A percentile compares a stretch with the other conserved stretches of the same genome.
phyloP scores from a whole-genome alignment of 768 basidiomycete genomes.

The Leccinum arenicola region DNA sequence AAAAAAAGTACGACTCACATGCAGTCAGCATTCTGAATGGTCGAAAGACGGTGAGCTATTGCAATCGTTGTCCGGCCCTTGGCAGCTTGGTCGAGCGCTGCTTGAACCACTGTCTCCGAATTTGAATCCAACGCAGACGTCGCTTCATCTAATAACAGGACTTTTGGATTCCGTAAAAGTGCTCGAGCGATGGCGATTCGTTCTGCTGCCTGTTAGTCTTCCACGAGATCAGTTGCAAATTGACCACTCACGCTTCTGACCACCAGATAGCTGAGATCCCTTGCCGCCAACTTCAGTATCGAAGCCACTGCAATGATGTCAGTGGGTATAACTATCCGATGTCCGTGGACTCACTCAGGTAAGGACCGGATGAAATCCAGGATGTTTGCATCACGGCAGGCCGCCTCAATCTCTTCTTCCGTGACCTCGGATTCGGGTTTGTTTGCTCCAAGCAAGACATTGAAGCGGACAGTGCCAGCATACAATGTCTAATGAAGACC shows the following conservation, averaged over 20 bases:
- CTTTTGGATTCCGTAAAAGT: constrained; percentile 86
- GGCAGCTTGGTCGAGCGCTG: constrained; percentile 88
- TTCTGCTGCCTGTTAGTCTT: constrained; percentile 32
- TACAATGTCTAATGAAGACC: constrained; percentile 57
- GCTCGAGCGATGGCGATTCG: constrained; percentile 87
- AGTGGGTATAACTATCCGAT: constrained; percentile 3
- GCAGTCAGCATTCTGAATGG: constrained; percentile 87
- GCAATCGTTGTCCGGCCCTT: constrained; percentile 92
- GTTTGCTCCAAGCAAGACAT: constrained; percentile 81
- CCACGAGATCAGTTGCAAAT: not conserved
- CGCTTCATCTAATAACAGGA: constrained; percentile 85
- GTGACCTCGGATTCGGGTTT: constrained; percentile 78
- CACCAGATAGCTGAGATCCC: constrained; percentile 85
- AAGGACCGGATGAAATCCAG: constrained; percentile 85
- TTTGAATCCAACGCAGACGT: constrained; percentile 89
- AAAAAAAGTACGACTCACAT: constrained; percentile 53
- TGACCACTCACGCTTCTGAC: constrained; percentile 68
- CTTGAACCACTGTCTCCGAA: constrained; percentile 93
- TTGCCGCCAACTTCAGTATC: constrained; percentile 92
- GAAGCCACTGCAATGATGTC: constrained; percentile 57
- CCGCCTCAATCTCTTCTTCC: constrained; percentile 81
- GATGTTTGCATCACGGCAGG: constrained; percentile 88
- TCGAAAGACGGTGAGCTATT: constrained; percentile 91
- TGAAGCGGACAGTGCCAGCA: constrained; percentile 89
- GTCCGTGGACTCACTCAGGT: constrained; percentile 56